Evolutionary conservation across 441 rosid species (phyloP), one percentile per base, ranked within the genome.

Genomic region (Hura crepitans): DNA sequence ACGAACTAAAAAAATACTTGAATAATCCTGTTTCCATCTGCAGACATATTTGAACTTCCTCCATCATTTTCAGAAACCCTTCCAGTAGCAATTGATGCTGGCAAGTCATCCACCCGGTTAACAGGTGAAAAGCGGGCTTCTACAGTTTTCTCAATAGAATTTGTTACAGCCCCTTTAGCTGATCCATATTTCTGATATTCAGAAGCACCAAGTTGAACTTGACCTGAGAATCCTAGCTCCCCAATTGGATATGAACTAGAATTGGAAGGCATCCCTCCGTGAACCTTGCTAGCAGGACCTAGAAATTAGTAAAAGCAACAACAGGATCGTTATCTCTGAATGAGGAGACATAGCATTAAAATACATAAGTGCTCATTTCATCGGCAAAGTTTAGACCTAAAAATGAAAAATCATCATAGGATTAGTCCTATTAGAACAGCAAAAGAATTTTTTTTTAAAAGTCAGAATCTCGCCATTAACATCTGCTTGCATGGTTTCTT

Each of bases 281-380:
- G 87, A 77, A 76, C 77, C 79, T 84, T 85, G 75, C 86, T 84
- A 72, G 73, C 81, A 78, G 81, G 76, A 80, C 84, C 92, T 86
- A 77, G 74, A 71, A 67, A 64, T 73, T 53, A 77, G 22, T 35
- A 67, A 75, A 50, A 65, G 61, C 75, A 62, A 57, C 25, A 30
- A 47, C 60, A 72, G 71, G 50, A 69, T 63, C 49, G 56, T 11
- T 53, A 55, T 63, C 37, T 58, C 65, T 13, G 49, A 57, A 9
- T 18, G 22, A 51, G 33, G 27, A 75, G 22, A 73, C 47, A 61
- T 60, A 58, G 11, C 51, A 23, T 17, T 8, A 28, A 35, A 51
- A 42, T 27, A 4, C 25, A 28, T 56, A 42, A 55, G 9, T 5
- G 30, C 57, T n/a, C 14, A 14, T 65, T 20, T 56, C 9, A 42